These are phyloP conservation scores for Nelumbo lutea DNA, from an alignment of 164 flowering plant species.

Conservation along the genomic window DNA sequence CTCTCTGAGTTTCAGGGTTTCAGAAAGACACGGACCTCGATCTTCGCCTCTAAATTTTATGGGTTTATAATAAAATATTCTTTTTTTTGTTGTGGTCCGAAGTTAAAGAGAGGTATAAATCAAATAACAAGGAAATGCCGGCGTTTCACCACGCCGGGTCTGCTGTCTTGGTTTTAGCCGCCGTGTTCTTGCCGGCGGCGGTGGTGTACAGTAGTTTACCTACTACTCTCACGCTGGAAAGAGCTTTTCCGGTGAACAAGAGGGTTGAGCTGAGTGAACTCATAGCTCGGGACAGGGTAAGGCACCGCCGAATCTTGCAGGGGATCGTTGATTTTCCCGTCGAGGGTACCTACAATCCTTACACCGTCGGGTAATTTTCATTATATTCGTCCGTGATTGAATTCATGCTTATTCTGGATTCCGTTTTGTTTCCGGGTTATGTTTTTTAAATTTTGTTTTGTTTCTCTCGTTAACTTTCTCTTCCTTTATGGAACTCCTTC, in stretches of 20 bases:
- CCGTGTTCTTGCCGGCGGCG: conserved; percentile 17
- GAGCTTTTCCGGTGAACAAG: conserved; percentile 49
- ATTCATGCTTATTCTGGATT: neutral
- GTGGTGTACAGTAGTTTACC: conserved; percentile 30
- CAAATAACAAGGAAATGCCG: conserved; percentile 23
- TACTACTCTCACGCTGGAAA: conserved; percentile 49
- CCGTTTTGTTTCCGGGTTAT: neutral
- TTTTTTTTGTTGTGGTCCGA: neutral
- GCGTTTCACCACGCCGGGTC: conserved; percentile 21
- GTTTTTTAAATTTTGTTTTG: conserved; percentile 1
- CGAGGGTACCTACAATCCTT: conserved; percentile 67
- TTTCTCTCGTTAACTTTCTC: neutral
- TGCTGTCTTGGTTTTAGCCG: conserved; percentile 18
- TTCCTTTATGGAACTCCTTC: neutral
- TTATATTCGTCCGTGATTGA: neutral
- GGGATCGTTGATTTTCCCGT: conserved; percentile 84
- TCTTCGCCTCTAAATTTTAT: conserved; percentile 3
- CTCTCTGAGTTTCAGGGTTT: neutral
- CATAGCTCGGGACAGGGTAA: conserved; percentile 46
- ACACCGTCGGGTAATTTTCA: conserved; percentile 55
- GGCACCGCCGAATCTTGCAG: conserved; percentile 74
- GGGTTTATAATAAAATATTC: neutral
- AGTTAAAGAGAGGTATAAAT: neutral
- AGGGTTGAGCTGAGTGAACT: conserved; percentile 41
- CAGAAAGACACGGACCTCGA: conserved; percentile 2